Evolutionary conservation across 768 basidiomycete species (phyloP).

Genomic region (Leccinum ochraceum): DNA sequence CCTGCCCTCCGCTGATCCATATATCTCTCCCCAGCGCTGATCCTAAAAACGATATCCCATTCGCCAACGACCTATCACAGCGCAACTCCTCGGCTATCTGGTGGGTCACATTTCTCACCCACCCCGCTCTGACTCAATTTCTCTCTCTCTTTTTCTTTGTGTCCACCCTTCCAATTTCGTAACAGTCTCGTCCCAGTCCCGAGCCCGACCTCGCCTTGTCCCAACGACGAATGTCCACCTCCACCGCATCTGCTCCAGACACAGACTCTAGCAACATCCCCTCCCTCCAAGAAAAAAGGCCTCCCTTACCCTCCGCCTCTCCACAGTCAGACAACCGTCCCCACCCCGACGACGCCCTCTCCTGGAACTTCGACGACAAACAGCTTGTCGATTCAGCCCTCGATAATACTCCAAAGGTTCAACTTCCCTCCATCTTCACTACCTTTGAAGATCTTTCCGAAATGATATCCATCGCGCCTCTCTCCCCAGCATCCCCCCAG

Average conservation of each 20-base stretch:
- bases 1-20: constrained; percentile 14
- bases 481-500: constrained; percentile 59
- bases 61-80: constrained; percentile 49
- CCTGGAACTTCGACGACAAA: constrained; percentile 39
- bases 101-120: constrained; percentile 34
- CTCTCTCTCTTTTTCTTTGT: too few relatives aligned
- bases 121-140: too few relatives aligned
- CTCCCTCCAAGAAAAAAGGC: constrained; percentile 59
- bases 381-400: constrained; percentile 39
- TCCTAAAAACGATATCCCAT: constrained; percentile 42
- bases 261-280: constrained; percentile 55
- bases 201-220: constrained; percentile 55
- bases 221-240: constrained; percentile 74
- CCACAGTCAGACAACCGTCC: constrained; percentile 51
- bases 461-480: constrained; percentile 62
- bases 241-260: constrained; percentile 67
- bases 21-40: constrained; percentile 32
- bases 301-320: constrained; percentile 49
- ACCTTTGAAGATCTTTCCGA: constrained; percentile 61
- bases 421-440: constrained; percentile 74
- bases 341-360: constrained; percentile 32
- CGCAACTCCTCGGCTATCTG: constrained; percentile 47
- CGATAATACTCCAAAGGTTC: constrained; percentile 52
- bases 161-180: constrained; percentile 14
- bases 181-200: constrained; percentile 32